Evolutionary conservation across 2,329 filamentous ascomycete species (phyloP).

Genomic region (Colletotrichum lini): DNA sequence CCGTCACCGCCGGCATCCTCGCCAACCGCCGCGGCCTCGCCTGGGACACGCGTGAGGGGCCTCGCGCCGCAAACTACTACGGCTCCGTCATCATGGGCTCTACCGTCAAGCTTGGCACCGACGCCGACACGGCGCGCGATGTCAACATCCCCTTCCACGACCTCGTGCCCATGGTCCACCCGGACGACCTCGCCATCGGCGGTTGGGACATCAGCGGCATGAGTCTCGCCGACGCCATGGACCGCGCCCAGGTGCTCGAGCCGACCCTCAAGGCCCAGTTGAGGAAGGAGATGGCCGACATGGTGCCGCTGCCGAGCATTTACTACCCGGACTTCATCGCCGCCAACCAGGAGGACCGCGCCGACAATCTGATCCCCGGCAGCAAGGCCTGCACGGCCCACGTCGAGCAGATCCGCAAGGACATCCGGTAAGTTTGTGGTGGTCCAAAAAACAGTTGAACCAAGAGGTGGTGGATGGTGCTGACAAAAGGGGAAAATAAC

Average conservation of each 20-base stretch:
- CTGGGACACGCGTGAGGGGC: slow-evolving; percentile 96
- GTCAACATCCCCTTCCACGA: slow-evolving; percentile 97
- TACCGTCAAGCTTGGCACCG: slow-evolving; percentile 95
- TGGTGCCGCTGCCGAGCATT: slow-evolving; percentile 92
- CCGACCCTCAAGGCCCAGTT: slow-evolving; percentile 92
- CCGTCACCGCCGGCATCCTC: slow-evolving; percentile 96
- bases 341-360: slow-evolving; percentile 96
- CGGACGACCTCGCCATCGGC: slow-evolving; percentile 93
- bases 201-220: slow-evolving; percentile 97
- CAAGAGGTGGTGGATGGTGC: not conserved
- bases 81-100: slow-evolving; percentile 98
- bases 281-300: slow-evolving; percentile 90
- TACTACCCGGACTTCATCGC: slow-evolving; percentile 99
- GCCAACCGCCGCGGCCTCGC: slow-evolving; percentile 89
- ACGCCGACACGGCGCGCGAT: slow-evolving; percentile 86
- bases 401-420: slow-evolving; percentile 91
- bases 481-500: slow-evolving; percentile 20
- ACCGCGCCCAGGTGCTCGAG: slow-evolving; percentile 94
- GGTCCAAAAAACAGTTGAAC: too few relatives aligned
- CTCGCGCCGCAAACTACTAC: slow-evolving; percentile 93
- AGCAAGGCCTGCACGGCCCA: slow-evolving; percentile 88
- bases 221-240: slow-evolving; percentile 93
- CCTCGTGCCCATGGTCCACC: slow-evolving; percentile 96
- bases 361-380: slow-evolving; percentile 90
- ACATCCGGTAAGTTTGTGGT: slow-evolving; percentile 72